phyloP scores from a whole-genome alignment of 192 early-diverging fungal genomes.

The Allomyces macrogynus region DNA sequence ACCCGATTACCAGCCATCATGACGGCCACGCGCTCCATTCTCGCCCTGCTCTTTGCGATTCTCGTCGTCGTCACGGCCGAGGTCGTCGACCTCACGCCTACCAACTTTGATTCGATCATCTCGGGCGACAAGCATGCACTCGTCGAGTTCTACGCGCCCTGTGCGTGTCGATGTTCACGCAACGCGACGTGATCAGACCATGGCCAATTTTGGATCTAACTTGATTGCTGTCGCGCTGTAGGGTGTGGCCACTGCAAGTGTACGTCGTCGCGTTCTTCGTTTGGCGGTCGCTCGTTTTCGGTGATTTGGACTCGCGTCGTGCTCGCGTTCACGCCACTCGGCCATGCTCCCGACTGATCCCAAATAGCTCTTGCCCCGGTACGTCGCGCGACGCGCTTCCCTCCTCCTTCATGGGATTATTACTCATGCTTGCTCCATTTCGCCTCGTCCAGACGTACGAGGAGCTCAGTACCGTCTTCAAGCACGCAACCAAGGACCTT shows the following conservation, averaged over 20 bases:
- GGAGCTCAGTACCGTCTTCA: conserved; percentile 56
- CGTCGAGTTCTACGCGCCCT: conserved; percentile 75
- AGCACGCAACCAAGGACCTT: conserved; percentile 45
- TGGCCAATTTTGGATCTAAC: neutral
- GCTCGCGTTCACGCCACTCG: too few relatives aligned
- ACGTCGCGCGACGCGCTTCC: conserved; percentile 2
- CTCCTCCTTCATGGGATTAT: conserved; percentile 4
- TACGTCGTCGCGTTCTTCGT: too few relatives aligned
- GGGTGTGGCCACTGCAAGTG: conserved; percentile 67
- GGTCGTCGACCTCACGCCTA: conserved; percentile 29
- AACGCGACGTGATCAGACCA: too few relatives aligned
- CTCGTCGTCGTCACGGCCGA: conserved; percentile 1
- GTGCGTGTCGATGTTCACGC: conserved; percentile 5
- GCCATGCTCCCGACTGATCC: too few relatives aligned
- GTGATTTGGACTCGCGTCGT: neutral
- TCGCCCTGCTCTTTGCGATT: neutral
- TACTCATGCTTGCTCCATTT: too few relatives aligned
- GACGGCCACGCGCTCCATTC: too few relatives aligned
- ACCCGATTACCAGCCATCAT: too few relatives aligned
- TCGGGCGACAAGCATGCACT: conserved; percentile 47
- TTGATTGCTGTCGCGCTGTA: conserved; percentile 1
- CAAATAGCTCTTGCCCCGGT: conserved; percentile 21
- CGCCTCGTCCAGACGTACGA: conserved; percentile 32
- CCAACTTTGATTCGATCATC: conserved; percentile 24
- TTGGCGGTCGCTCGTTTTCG: neutral